Conservation (phyloP, 73 alveolate genomes). For the Tetrahymena elliotti region DNA sequence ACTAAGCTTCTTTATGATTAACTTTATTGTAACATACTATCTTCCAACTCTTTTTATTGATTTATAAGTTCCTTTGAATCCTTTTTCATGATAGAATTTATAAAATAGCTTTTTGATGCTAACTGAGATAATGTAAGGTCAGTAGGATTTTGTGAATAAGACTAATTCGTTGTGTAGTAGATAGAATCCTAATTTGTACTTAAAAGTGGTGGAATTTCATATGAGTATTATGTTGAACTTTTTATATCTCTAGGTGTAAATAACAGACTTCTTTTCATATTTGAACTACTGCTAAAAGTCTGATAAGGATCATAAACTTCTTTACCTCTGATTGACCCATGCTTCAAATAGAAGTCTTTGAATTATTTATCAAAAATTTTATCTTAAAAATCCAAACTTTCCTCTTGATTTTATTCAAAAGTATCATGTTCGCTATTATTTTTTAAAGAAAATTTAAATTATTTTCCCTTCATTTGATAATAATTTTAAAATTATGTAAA, state of each 20-base stretch:
- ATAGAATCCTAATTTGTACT: not conserved
- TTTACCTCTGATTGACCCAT: not conserved
- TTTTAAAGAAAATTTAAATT: too few relatives aligned
- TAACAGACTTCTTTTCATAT: not conserved
- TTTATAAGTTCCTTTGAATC: not conserved
- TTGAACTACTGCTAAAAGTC: not conserved
- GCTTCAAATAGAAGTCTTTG: not conserved
- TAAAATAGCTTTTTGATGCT: not conserved
- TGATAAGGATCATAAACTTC: not conserved
- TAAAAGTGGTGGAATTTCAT: not conserved
- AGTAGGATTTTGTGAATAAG: not conserved
- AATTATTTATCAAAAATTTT: not conserved
- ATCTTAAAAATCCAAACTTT: too few relatives aligned
- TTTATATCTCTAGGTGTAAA: not conserved
- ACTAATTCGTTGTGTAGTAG: not conserved
- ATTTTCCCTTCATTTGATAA: not conserved
- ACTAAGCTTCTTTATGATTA: too few relatives aligned
- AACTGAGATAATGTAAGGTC: not conserved
- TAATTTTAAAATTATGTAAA: too few relatives aligned
- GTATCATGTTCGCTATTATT: not conserved
- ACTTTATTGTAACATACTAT: not conserved
- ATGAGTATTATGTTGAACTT: not conserved
- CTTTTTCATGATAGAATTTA: not conserved
- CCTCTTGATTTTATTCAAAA: not conserved
- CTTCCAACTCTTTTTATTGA: not conserved